These are phyloP conservation scores for Geosmithia putterillii DNA, from an alignment of 2,329 filamentous ascomycete species.

Conservation along the genomic window DNA sequence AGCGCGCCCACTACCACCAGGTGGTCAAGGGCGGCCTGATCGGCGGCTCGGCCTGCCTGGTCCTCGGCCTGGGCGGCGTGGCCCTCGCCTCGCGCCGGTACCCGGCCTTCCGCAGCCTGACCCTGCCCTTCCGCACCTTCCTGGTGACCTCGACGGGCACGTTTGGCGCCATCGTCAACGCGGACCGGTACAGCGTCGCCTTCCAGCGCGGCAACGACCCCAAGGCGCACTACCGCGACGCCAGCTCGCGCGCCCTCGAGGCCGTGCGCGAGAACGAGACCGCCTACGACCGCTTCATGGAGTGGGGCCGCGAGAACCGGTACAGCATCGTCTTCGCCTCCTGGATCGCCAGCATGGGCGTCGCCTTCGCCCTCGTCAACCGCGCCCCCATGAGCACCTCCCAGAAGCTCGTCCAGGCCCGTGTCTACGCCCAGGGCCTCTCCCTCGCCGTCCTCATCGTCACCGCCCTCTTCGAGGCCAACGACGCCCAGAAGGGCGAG, in stretches of 20 bases:
- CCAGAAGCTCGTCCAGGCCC: slow-evolving; percentile 89
- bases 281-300: slow-evolving; percentile 46
- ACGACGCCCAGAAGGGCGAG: slow-evolving; percentile 63
- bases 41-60: slow-evolving; percentile 59
- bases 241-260: slow-evolving; percentile 41
- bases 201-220: slow-evolving; percentile 64
- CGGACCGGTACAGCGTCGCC: slow-evolving; percentile 54
- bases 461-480: slow-evolving; percentile 68
- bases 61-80: slow-evolving; percentile 55
- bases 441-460: slow-evolving; percentile 76
- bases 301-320: slow-evolving; percentile 68
- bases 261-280: slow-evolving; percentile 44
- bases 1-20: slow-evolving; percentile 68
- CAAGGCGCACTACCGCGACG: slow-evolving; percentile 52
- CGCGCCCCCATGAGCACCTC: slow-evolving; percentile 60
- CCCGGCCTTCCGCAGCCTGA: slow-evolving; percentile 66
- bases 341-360: slow-evolving; percentile 71
- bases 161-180: slow-evolving; percentile 77
- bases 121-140: slow-evolving; percentile 83
- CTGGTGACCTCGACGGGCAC: slow-evolving; percentile 72
- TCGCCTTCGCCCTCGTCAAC: slow-evolving; percentile 63
- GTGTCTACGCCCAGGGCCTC: slow-evolving; percentile 85
- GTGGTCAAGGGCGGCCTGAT: slow-evolving; percentile 70
- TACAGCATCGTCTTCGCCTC: slow-evolving; percentile 75
- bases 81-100: slow-evolving; percentile 58